Percentiles rank a stretch among this genome's conserved stretches.
Evolutionary conservation across 768 basidiomycete genomes (phyloP).

Genomic region (Trametes cingulata): DNA sequence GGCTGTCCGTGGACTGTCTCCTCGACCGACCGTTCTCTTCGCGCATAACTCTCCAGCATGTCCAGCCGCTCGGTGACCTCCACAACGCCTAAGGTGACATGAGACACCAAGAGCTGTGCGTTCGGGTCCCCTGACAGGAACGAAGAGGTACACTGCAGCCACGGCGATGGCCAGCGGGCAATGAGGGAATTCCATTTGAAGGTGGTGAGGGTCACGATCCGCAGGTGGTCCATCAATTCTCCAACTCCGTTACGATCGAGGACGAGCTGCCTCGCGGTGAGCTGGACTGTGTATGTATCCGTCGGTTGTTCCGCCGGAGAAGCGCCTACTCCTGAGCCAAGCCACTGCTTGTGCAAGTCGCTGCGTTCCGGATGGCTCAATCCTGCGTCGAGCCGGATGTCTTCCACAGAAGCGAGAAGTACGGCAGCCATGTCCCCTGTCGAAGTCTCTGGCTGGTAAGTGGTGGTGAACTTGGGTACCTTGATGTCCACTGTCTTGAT

Average conservation of each 20-base stretch:
- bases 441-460: slow-evolving; percentile 34
- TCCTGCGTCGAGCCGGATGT: slow-evolving; percentile 42
- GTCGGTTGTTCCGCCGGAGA: slow-evolving; percentile 42
- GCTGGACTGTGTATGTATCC: slow-evolving; percentile 48
- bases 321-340: slow-evolving; percentile 43
- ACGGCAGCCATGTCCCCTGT: slow-evolving; percentile 32
- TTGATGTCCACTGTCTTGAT: slow-evolving; percentile 46
- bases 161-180: slow-evolving; percentile 65
- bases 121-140: slow-evolving; percentile 61
- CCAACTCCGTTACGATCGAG: slow-evolving; percentile 43
- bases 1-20: slow-evolving; percentile 22
- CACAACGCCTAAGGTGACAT: slow-evolving; percentile 36
- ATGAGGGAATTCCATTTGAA: slow-evolving; percentile 44
- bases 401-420: slow-evolving; percentile 46
- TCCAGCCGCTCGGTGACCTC: slow-evolving; percentile 57
- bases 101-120: slow-evolving; percentile 52
- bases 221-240: slow-evolving; percentile 27
- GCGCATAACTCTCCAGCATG: slow-evolving; percentile 42
- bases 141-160: slow-evolving; percentile 44
- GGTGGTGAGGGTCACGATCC: slow-evolving; percentile 46
- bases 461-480: slow-evolving; percentile 49
- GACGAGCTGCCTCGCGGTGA: slow-evolving; percentile 44
- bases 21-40: slow-evolving; percentile 24
- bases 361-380: slow-evolving; percentile 49
- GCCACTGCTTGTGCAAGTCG: slow-evolving; percentile 49